Base-by-base conservation (phyloP, 2,329 filamentous ascomycete species). In the Hymenoscyphus infarciens region DNA sequence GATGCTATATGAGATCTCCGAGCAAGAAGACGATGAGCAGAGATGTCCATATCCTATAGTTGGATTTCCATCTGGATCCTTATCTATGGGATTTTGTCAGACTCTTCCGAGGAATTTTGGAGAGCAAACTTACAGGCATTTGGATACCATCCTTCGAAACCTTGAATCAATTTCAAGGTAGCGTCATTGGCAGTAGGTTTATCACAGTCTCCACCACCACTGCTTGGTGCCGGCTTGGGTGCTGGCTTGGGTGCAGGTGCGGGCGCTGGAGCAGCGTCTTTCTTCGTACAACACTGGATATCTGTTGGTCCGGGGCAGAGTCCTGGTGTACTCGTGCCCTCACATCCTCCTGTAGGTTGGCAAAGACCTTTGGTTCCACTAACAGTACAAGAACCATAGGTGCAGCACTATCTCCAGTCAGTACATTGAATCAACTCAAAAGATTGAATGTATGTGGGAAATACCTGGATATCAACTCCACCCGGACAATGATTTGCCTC, bases 21-120 rank as follows among this genome's bases (percentile, higher is more conserved):
- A 67, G 71, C 80, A 83, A 13, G 68, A 72, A 7, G 70, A 64
- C 8, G 76, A 73, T 38, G 69, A 63, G 72, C 81, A 83, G 10
- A 80, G 73, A 67, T 83, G 81, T 16, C 81, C 81, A 64, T 82
- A 82, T 2, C 81, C 81, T 0, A 83, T 77, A 3, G 79, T 83
- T 0, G 79, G 78, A 29, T 78, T 72, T 31, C 80, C 80, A 54
- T 77, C 75, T 19, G 79, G 77, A 63, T 82, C 80, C 5, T 39
- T 29, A 35, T 57, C 60, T 57, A n/a, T 53, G 3, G 13, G 6
- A 31, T 13, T 13, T 22, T 29, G n/a, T 52, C 15, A 53, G 42
- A 49, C 4, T 25, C 42, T 22, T 22, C 11, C 42, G n/a, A 49
- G 33, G 16, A 8, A 22, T 15, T 16, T 6, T 42, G 11, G 5